Base-by-base conservation (phyloP, 176 grass and related monocot species). In the Olyra latifolia region DNA sequence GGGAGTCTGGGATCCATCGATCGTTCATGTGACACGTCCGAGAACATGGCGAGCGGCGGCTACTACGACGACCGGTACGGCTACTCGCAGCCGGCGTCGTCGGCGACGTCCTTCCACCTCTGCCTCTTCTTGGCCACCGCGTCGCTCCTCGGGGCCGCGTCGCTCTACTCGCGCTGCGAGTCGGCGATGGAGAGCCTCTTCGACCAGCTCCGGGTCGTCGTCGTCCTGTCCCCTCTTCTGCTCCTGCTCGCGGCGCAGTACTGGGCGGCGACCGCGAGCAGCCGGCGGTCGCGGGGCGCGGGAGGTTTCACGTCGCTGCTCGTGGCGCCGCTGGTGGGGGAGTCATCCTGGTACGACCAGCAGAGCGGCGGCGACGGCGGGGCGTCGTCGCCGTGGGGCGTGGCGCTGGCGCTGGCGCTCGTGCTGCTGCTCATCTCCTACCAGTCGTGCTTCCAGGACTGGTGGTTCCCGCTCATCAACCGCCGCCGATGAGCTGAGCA, bases 351-450 rank as follows among this genome's bases (percentile, higher is more conserved):
- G 61, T 46, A 80, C 76, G 69, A 74, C 4, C 39, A 54, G 30
- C 62, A 53, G 20, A 62, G 71, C 71, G 88, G 91, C 50, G 70
- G 67, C 5, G 75, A 44, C 23, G 83, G 87, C 13, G 76, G 85
- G 32, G 62, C 67, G n/a, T 80, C 87, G 27, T 91, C 95, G 2
- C 92, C 96, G 46, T 95, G 90, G 96, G 90, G 96, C 48, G 92
- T 98, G 28, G 96, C 78, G 23, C 86, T 91, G 11, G 88, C 79
- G 30, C 74, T 98, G 53, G 90, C 90, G 56, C 83, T 95, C 14
- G 83, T 95, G 7, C 89, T 98, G 81, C 79, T 98, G 53, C 91
- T 98, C 88, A 79, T 98, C 72, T 95, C 96, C 22, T 95, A 98
- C 81, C 96, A 98, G 88, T 91, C 90, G 1, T 91, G 89, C 78